Conservation (phyloP, 495 filamentous ascomycete species). For the Penicillium silybi region DNA sequence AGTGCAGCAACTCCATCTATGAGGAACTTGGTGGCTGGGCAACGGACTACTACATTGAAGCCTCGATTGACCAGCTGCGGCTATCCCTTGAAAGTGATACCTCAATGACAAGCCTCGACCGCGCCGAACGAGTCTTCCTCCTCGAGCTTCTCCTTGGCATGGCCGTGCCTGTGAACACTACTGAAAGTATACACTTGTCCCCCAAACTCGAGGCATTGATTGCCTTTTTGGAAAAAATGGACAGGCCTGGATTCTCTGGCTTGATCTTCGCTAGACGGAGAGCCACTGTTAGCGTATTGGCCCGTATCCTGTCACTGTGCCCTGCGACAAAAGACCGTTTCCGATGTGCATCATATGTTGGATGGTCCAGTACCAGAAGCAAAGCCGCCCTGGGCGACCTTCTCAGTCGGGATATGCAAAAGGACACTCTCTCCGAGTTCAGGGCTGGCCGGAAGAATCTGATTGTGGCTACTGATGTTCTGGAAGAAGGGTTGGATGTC, state of each 20-base stretch:
- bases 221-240: constrained; percentile 43
- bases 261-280: constrained; percentile 78
- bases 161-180: constrained; percentile 20
- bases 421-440: constrained; percentile 63
- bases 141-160: constrained; percentile 46
- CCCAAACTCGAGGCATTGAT: constrained; percentile 55
- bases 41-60: constrained; percentile 64
- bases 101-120: constrained; percentile 36
- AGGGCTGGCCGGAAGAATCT: constrained; percentile 67
- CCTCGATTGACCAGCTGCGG: constrained; percentile 49
- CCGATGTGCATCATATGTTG: constrained; percentile 60
- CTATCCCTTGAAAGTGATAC: constrained; percentile 27
- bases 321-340: constrained; percentile 55
- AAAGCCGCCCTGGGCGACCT: constrained; percentile 60
- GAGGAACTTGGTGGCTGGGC: constrained; percentile 71
- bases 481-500: constrained; percentile 92
- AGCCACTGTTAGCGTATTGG: constrained; percentile 63
- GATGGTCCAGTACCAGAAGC: constrained; percentile 53
- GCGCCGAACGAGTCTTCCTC: constrained; percentile 61
- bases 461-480: constrained; percentile 75
- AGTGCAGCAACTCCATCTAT: constrained; percentile 41
- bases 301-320: constrained; percentile 60
- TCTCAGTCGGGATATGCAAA: constrained; percentile 49
- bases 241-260: constrained; percentile 52
- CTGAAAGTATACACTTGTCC: constrained; percentile 32